Evolutionary conservation across 805 yeast genomes (phyloP).

Genomic region (Candida ficus): DNA sequence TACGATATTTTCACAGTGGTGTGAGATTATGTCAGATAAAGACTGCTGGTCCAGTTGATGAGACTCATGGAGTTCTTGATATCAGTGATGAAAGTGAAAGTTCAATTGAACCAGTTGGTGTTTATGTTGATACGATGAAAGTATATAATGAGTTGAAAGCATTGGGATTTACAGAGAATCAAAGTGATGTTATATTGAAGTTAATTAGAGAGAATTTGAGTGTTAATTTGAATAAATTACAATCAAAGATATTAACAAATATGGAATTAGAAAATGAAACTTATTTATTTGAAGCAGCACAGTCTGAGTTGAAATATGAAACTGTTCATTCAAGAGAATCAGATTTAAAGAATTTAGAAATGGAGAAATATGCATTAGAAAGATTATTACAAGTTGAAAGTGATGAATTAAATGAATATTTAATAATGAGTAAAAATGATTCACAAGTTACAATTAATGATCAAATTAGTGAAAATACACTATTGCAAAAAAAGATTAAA

Average conservation of each 20-base stretch:
- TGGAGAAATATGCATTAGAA: conserved; percentile 62
- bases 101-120: not conserved
- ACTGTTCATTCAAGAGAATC: conserved; percentile 66
- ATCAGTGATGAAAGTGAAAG: conserved; percentile 1
- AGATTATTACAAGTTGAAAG: conserved; percentile 66
- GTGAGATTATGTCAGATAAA: not conserved
- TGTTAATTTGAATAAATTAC: conserved; percentile 27
- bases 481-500: conserved; percentile 62
- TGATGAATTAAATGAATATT: conserved; percentile 67
- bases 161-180: conserved; percentile 57
- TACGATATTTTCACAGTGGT: too few species aligned
- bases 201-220: conserved; percentile 32
- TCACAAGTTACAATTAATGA: conserved; percentile 80
- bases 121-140: conserved; percentile 54
- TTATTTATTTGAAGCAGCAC: conserved; percentile 88
- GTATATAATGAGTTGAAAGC: conserved; percentile 47
- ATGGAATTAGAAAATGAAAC: conserved; percentile 83
- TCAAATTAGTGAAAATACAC: conserved; percentile 78
- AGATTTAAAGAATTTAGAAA: conserved; percentile 61
- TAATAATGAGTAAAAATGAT: conserved; percentile 62
- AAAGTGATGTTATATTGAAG: conserved; percentile 54
- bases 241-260: conserved; percentile 31
- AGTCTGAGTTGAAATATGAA: conserved; percentile 78
- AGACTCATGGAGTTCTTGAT: conserved; percentile 5
- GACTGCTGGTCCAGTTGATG: too few species aligned